Percentiles rank a stretch among this genome's conserved stretches.
Evolutionary conservation across 2,329 filamentous ascomycete genomes (phyloP).

Genomic region (Huntiella abstrusa): DNA sequence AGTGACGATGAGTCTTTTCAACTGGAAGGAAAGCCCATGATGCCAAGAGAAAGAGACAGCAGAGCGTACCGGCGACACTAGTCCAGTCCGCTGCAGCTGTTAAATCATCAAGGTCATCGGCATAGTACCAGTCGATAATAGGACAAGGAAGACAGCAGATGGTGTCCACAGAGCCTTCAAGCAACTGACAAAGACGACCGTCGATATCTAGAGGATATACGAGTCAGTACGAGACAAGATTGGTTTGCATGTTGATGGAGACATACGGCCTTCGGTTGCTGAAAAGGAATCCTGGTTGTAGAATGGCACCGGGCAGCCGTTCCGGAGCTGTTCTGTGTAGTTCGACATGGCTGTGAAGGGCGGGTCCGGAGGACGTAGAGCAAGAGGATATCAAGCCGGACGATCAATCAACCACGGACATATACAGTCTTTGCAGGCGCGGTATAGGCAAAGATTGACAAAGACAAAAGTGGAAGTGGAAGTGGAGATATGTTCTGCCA

Average conservation of each 20-base stretch:
- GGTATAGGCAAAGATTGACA: not conserved
- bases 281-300: conserved; percentile 10
- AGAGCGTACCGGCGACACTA: conserved; percentile 52
- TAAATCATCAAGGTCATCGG: conserved; percentile 38
- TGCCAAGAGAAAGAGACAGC: conserved; percentile 55
- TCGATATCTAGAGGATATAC: conserved; percentile 27
- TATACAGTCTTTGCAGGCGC: not conserved
- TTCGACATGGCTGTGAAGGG: conserved; percentile 2
- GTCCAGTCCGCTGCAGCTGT: conserved; percentile 62
- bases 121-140: conserved; percentile 56
- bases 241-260: not conserved
- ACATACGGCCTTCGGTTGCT: conserved; percentile 12
- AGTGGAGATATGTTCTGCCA: too few relatives aligned
- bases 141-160: conserved; percentile 85
- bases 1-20: conserved; percentile 81
- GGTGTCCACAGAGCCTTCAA: conserved; percentile 23
- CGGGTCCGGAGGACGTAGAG: not conserved
- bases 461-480: too few relatives aligned
- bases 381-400: not conserved
- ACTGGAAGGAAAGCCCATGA: conserved; percentile 68
- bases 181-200: conserved; percentile 33
- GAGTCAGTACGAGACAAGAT: conserved; percentile 16
- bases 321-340: conserved; percentile 9
- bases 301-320: conserved; percentile 11
- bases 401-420: not conserved